A percentile compares a stretch with the other conserved stretches of the same genome.
phyloP scores from a whole-genome alignment of 2,329 filamentous ascomycete species.

The Sordariomycetes sp. region DNA sequence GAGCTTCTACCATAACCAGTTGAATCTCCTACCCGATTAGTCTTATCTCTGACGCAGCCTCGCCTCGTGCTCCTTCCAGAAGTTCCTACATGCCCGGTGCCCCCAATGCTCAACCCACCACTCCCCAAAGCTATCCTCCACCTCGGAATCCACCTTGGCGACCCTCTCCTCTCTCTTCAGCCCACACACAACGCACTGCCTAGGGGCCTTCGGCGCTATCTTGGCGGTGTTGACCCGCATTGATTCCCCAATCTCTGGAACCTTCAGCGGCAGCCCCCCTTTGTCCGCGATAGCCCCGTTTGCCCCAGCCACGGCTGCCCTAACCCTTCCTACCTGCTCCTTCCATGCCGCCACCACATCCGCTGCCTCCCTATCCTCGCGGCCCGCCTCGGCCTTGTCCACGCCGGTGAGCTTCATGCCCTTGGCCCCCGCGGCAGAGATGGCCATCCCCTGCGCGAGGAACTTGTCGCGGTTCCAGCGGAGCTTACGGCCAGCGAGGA shows the following conservation, averaged over 20 bases:
- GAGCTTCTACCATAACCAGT: no score
- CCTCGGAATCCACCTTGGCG: slow-evolving; percentile 59
- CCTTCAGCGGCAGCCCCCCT: slow-evolving; percentile 24
- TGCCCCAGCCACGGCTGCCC: slow-evolving; percentile 58
- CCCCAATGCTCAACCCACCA: slow-evolving; percentile 94
- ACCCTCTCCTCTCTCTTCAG: slow-evolving; percentile 81
- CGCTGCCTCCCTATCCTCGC: slow-evolving; percentile 75
- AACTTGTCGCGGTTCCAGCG: slow-evolving; percentile 88
- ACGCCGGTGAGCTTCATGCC: slow-evolving; percentile 88
- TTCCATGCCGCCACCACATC: slow-evolving; percentile 71
- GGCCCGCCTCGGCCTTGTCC: slow-evolving; percentile 70
- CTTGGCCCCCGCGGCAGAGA: slow-evolving; percentile 64
- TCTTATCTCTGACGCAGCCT: slow-evolving; percentile 55
- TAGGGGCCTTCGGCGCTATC: slow-evolving; percentile 61
- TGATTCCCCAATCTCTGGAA: slow-evolving; percentile 64
- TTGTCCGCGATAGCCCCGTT: slow-evolving; percentile 44
- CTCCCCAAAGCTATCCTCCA: slow-evolving; percentile 89
- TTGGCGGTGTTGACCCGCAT: slow-evolving; percentile 59
- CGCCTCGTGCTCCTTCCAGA: slow-evolving; percentile 72
- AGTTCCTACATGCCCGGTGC: slow-evolving; percentile 67
- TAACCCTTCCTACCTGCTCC: slow-evolving; percentile 62
- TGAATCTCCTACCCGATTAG: neutral
- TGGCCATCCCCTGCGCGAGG: slow-evolving; percentile 78
- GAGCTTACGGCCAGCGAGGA: slow-evolving; percentile 74
- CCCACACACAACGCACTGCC: slow-evolving; percentile 76